These are phyloP conservation scores for Citrus inodora DNA, from an alignment of 345 rosid genomes.

Conservation along the genomic window DNA sequence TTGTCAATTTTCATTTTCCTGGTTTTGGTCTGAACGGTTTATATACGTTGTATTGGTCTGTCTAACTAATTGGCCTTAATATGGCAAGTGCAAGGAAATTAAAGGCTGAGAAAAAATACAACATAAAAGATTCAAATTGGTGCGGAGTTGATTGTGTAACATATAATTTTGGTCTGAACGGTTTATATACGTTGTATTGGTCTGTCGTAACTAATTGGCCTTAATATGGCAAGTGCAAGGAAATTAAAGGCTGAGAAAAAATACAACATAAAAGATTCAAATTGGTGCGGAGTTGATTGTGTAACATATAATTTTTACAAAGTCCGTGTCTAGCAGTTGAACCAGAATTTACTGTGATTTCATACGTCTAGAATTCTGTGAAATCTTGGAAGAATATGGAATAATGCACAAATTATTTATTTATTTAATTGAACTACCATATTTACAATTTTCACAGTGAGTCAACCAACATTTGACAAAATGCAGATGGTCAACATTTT, in stretches of 20 bases:
- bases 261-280: not conserved
- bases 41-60: not conserved
- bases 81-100: too few species aligned
- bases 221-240: not conserved
- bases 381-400: not conserved
- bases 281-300: not conserved
- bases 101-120: too few species aligned
- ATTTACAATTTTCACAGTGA: not conserved
- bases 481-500: not conserved
- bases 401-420: not conserved
- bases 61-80: not conserved
- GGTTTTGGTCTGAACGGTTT: conserved; percentile 12
- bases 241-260: not conserved
- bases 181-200: too few species aligned
- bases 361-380: not conserved
- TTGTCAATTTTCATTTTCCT: conserved; percentile 29
- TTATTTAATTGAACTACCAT: not conserved
- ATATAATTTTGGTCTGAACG: too few species aligned
- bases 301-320: not conserved
- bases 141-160: too few species aligned
- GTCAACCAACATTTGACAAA: not conserved
- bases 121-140: too few species aligned
- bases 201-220: too few species aligned
- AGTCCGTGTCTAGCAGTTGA: not conserved
- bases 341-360: not conserved